phyloP scores from a whole-genome alignment of 2,329 filamentous ascomycete genomes.

The Aspergillus terreus region DNA sequence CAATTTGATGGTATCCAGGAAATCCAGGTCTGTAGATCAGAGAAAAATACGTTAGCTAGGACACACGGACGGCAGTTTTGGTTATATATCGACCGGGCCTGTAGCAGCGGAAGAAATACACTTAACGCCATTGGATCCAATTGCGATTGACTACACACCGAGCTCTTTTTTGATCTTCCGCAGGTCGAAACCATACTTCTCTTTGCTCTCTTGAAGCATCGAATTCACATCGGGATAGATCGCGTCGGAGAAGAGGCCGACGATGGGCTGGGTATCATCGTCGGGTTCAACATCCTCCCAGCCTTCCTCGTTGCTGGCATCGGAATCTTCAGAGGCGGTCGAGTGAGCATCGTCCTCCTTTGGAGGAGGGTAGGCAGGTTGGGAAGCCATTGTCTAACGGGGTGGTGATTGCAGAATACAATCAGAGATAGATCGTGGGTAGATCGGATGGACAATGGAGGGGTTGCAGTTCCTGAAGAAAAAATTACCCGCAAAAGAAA shows the following conservation, averaged over 20 bases:
- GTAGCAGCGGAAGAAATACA: constrained; percentile 9
- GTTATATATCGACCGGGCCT: constrained; percentile 6
- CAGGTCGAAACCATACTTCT: constrained; percentile 65
- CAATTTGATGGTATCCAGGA: constrained; percentile 68
- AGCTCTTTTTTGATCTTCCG: constrained; percentile 53
- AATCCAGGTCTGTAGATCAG: constrained; percentile 57
- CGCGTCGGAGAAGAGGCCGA: constrained; percentile 65
- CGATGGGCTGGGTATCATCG: constrained; percentile 58
- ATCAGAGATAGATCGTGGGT: not conserved
- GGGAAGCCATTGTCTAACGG: constrained; percentile 6
- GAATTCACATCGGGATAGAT: constrained; percentile 61
- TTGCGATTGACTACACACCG: constrained; percentile 36
- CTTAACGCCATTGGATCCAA: constrained; percentile 3
- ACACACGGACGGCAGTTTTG: constrained; percentile 3
- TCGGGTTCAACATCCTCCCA: constrained; percentile 62
- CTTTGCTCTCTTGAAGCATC: constrained; percentile 68
- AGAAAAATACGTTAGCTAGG: constrained; percentile 13
- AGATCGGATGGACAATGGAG: not conserved
- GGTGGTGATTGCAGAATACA: not conserved
- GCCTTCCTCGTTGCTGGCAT: constrained; percentile 49
- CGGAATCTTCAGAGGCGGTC: constrained; percentile 40
- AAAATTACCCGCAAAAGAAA: constrained; percentile 3
- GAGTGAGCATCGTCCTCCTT: constrained; percentile 24
- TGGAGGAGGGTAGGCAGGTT: constrained; percentile 25
- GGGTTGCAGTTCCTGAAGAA: not conserved